phyloP scores from a whole-genome alignment of 192 early-diverging fungal genomes.

The Coemansia sp. region DNA sequence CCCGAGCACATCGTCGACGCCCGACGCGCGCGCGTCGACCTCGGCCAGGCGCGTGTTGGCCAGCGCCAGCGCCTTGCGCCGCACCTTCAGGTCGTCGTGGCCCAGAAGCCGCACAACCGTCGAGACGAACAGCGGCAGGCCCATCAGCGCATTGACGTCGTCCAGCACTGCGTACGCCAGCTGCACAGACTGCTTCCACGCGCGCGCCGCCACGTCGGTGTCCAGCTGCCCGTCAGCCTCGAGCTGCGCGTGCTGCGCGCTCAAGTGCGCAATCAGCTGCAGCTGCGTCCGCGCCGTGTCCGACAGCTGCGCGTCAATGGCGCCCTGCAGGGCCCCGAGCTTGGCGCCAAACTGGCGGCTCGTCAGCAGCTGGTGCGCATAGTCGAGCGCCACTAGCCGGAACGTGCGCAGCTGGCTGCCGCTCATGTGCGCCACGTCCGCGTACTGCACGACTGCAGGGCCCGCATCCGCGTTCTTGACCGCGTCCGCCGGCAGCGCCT shows the following conservation, averaged over 20 bases:
- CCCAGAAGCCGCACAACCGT: constrained; percentile 62
- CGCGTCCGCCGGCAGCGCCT: constrained; percentile 55
- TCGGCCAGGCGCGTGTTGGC: constrained; percentile 64
- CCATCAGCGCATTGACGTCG: constrained; percentile 73
- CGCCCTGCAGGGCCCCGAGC: neutral
- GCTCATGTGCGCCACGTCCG: constrained; percentile 23
- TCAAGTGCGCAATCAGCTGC: constrained; percentile 19
- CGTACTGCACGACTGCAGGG: constrained; percentile 6
- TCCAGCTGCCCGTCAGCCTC: constrained; percentile 11
- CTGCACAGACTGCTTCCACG: constrained; percentile 49
- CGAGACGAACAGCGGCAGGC: constrained; percentile 71
- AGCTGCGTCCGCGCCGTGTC: constrained; percentile 17
- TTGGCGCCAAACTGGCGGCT: constrained; percentile 27
- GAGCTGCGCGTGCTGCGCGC: constrained; percentile 15
- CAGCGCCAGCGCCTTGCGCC: constrained; percentile 72
- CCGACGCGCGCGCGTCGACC: constrained; percentile 5
- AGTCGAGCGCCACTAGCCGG: constrained; percentile 44
- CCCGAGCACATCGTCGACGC: constrained; percentile 32
- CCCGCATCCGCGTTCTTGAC: neutral
- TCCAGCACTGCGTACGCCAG: constrained; percentile 69
- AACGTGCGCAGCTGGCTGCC: constrained; percentile 35
- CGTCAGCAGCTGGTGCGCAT: constrained; percentile 44
- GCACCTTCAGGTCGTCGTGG: constrained; percentile 61
- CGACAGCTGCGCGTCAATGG: constrained; percentile 12
- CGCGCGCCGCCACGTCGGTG: constrained; percentile 17